Percentiles rank a stretch among this genome's conserved stretches.
Conservation (phyloP, 495 filamentous ascomycete genomes). For the Monascus purpureus region DNA sequence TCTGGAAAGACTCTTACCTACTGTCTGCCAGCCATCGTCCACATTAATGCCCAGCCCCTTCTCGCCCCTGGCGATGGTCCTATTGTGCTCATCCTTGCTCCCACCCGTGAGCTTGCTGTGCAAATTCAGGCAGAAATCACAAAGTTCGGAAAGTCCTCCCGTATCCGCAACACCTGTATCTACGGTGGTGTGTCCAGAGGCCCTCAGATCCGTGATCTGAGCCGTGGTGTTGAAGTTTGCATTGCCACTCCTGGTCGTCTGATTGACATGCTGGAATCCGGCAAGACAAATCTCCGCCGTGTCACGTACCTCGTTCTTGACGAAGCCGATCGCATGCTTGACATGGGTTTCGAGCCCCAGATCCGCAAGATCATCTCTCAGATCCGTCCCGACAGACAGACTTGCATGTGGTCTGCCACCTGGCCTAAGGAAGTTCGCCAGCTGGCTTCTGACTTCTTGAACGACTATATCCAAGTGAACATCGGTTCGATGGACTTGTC, state of each 20-base stretch:
- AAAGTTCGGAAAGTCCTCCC: conserved; percentile 97
- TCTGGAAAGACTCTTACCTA: conserved; percentile 98
- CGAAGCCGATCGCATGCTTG: conserved; percentile 98
- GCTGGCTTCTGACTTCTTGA: conserved; percentile 86
- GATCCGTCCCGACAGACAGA: conserved; percentile 97
- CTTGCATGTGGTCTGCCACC: conserved; percentile 99
- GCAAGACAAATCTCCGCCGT: conserved; percentile 94
- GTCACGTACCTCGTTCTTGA: conserved; percentile 97
- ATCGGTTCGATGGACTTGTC: conserved; percentile 94
- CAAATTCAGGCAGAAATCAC: conserved; percentile 99
- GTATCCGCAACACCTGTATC: conserved; percentile 97
- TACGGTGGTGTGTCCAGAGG: conserved; percentile 98
- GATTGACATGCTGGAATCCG: conserved; percentile 96
- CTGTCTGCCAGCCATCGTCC: conserved; percentile 95
- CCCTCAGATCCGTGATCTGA: conserved; percentile 85
- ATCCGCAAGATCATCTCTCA: conserved; percentile 96
- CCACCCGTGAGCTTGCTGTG: conserved; percentile 92
- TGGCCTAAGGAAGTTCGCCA: conserved; percentile 99
- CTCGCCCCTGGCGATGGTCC: conserved; percentile 94
- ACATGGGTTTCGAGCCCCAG: conserved; percentile 99
- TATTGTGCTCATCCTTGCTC: conserved; percentile 88
- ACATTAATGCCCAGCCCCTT: conserved; percentile 98
- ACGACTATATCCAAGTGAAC: conserved; percentile 97
- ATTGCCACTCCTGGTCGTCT: conserved; percentile 96
- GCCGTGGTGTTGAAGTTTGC: conserved; percentile 89